These are phyloP conservation scores for Atalantia buxifolia DNA, from an alignment of 345 rosid species.

Conservation along the genomic window DNA sequence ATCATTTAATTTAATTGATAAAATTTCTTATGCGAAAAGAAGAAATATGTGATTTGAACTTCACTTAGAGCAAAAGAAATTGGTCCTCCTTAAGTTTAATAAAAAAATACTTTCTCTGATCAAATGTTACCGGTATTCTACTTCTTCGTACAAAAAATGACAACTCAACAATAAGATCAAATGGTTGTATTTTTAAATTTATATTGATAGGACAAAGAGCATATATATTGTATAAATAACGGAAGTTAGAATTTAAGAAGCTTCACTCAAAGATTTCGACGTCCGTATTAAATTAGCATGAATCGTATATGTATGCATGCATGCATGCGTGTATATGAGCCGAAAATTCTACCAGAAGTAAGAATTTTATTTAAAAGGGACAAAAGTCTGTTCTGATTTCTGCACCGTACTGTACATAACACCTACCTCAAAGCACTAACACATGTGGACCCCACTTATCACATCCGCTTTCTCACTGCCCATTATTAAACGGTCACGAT, in stretches of 20 bases:
- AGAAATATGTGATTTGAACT: too few species aligned
- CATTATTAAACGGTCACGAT: background rate
- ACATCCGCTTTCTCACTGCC: background rate
- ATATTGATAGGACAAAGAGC: background rate
- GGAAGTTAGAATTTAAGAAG: background rate
- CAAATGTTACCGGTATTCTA: too few species aligned
- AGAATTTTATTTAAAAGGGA: background rate
- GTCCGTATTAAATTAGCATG: background rate
- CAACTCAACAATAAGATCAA: background rate
- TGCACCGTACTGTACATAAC: background rate
- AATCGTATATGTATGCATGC: fast-evolving
- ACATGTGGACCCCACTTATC: background rate
- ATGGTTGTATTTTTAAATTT: background rate
- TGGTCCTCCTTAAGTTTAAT: too few species aligned
- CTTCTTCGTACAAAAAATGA: background rate
- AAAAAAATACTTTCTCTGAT: too few species aligned
- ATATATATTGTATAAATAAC: background rate
- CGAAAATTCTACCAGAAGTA: background rate
- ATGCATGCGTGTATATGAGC: too few species aligned
- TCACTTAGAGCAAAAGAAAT: too few species aligned
- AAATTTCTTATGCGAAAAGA: too few species aligned
- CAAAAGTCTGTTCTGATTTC: background rate
- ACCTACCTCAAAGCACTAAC: constrained; percentile 1
- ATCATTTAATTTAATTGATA: too few species aligned
- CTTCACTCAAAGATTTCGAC: background rate